A percentile compares a stretch with the other conserved stretches of the same genome.
phyloP scores from a whole-genome alignment of 495 filamentous ascomycete species.

The Stereocaulon alpinum region DNA sequence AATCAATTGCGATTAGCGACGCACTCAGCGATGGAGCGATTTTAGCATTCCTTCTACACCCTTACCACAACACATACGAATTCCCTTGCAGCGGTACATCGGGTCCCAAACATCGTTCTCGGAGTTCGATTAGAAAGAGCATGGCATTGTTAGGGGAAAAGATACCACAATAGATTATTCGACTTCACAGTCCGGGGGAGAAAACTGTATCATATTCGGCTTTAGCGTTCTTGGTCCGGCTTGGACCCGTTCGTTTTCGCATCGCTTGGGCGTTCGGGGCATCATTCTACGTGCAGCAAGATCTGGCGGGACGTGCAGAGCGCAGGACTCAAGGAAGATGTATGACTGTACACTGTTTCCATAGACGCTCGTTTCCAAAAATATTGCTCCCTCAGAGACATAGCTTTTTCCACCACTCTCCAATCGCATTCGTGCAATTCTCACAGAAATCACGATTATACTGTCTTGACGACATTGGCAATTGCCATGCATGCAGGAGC shows the following conservation, averaged over 20 bases:
- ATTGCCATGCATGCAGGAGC: too few species aligned
- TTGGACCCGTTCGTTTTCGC: neutral
- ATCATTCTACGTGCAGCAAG: neutral
- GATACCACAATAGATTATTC: slow-evolving; percentile 25
- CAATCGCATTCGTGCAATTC: too few species aligned
- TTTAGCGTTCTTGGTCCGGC: slow-evolving; percentile 5
- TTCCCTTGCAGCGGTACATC: slow-evolving; percentile 18
- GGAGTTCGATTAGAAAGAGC: slow-evolving; percentile 17
- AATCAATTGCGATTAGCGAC: slow-evolving; percentile 14
- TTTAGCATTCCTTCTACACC: slow-evolving; percentile 1
- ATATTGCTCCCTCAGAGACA: neutral
- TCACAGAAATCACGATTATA: too few species aligned
- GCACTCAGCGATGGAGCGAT: slow-evolving; percentile 15
- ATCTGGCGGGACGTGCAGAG: neutral
- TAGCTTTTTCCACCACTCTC: neutral
- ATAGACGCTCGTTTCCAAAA: slow-evolving; percentile 5
- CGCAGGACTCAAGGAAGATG: neutral
- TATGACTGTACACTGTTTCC: slow-evolving; percentile 1
- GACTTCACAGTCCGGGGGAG: slow-evolving; percentile 21
- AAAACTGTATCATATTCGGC: slow-evolving; percentile 12
- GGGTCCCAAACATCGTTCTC: slow-evolving; percentile 12
- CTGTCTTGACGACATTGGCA: too few species aligned
- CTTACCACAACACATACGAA: slow-evolving; percentile 14
- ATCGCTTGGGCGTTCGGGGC: slow-evolving; percentile 7
- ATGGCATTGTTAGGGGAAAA: slow-evolving; percentile 13